Evolutionary conservation across 345 rosid genomes (phyloP).

Genomic region (Laguncularia racemosa): DNA sequence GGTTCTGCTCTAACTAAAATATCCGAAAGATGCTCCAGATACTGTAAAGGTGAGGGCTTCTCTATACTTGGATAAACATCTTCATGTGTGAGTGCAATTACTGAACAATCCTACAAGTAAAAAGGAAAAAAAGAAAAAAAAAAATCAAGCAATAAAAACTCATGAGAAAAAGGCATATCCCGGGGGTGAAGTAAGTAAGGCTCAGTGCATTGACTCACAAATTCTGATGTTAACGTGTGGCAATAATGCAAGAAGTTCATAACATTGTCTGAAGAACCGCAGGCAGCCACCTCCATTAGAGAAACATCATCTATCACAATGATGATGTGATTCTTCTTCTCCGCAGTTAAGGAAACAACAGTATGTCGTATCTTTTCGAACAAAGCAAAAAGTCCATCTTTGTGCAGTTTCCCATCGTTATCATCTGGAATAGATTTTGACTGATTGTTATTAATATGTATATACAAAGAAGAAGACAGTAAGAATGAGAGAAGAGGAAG

Average conservation of each 20-base stretch:
- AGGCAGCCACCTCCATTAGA: constrained; percentile 71
- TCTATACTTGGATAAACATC: constrained; percentile 62
- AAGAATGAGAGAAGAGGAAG: no score
- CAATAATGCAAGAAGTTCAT: constrained; percentile 83
- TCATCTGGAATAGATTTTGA: constrained; percentile 27
- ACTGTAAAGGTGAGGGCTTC: constrained; percentile 38
- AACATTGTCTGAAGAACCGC: constrained; percentile 51
- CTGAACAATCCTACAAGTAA: constrained; percentile 55
- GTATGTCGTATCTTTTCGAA: constrained; percentile 47
- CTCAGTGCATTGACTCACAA: constrained; percentile 38
- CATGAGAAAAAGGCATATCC: background rate
- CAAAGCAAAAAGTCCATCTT: constrained; percentile 40
- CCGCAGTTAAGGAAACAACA: constrained; percentile 30
- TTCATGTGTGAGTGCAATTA: constrained; percentile 62
- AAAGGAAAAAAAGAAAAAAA: constrained; percentile 2
- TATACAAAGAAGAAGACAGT: background rate
- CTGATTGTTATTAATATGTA: background rate
- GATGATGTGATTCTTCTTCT: constrained; percentile 33
- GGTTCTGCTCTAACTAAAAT: constrained; percentile 73
- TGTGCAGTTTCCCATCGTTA: constrained; percentile 24
- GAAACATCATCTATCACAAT: constrained; percentile 86
- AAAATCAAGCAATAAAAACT: background rate
- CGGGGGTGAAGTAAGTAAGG: background rate
- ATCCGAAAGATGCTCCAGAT: constrained; percentile 68
- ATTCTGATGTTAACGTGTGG: constrained; percentile 60